Evolutionary conservation across 352 stramenopile species (phyloP).

Genomic region (Phytophthora melonis): DNA sequence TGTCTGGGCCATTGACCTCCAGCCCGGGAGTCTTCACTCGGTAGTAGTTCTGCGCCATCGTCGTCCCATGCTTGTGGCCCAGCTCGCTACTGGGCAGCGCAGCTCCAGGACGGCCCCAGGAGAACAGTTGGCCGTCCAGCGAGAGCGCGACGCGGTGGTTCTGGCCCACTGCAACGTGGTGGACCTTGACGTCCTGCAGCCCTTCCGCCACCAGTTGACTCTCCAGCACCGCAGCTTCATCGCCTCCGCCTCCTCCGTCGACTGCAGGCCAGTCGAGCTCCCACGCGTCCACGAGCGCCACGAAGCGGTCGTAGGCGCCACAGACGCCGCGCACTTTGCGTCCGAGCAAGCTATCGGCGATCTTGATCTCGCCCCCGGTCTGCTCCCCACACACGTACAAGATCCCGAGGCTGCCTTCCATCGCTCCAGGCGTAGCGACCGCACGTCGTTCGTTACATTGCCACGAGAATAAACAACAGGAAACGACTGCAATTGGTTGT

Average conservation of each 20-base stretch:
- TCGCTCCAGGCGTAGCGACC: not conserved
- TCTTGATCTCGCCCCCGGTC: conserved; percentile 36
- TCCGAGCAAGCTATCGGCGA: conserved; percentile 48
- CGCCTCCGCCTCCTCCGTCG: not conserved
- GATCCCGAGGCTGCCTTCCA: conserved; percentile 57
- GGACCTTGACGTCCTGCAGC: conserved; percentile 60
- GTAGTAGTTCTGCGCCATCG: conserved; percentile 13
- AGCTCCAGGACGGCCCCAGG: conserved; percentile 54
- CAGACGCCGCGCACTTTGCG: conserved; percentile 64
- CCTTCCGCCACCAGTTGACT: conserved; percentile 43
- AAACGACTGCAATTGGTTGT: not conserved
- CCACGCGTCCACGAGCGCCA: conserved; percentile 63
- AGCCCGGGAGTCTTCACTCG: conserved; percentile 23
- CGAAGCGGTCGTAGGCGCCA: conserved; percentile 55
- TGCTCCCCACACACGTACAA: conserved; percentile 59
- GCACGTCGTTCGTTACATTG: not conserved
- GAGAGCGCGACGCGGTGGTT: conserved; percentile 67
- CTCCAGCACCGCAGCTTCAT: conserved; percentile 30
- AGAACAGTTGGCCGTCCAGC: conserved; percentile 72
- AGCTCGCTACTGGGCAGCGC: conserved; percentile 51
- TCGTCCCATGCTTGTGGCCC: conserved; percentile 39
- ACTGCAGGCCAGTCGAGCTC: conserved; percentile 54
- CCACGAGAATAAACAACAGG: conserved; percentile 11
- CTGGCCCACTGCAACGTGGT: conserved; percentile 61
- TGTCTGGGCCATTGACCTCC: conserved; percentile 26